Evolutionary conservation across 2,329 filamentous ascomycete species (phyloP).

Genomic region (Talaromyces atroroseus): DNA sequence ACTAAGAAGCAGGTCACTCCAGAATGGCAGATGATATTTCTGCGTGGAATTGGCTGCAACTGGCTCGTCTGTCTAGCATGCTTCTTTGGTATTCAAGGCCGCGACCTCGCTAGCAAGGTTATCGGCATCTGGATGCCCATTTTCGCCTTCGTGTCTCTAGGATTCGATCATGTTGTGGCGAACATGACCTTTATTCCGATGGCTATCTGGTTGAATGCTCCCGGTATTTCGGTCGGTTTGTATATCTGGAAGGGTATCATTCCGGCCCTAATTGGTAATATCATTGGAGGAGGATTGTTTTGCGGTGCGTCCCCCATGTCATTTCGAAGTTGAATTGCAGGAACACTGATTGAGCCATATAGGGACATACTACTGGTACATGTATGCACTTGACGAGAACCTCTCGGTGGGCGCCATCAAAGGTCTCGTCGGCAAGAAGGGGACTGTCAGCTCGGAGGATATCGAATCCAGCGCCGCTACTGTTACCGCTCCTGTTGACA

Average conservation of each 20-base stretch:
- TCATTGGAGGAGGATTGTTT: slow-evolving; percentile 14
- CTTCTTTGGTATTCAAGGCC: slow-evolving; percentile 16
- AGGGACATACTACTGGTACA: slow-evolving; percentile 14
- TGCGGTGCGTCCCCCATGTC: slow-evolving; percentile 4
- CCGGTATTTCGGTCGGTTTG: slow-evolving; percentile 36
- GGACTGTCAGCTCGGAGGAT: neutral
- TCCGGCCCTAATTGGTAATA: slow-evolving; percentile 18
- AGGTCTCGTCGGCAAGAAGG: neutral
- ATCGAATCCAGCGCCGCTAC: slow-evolving; percentile 5
- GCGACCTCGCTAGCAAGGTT: slow-evolving; percentile 21
- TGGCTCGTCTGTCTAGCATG: slow-evolving; percentile 21
- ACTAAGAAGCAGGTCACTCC: slow-evolving; percentile 15
- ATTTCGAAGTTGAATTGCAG: no score
- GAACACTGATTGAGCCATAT: no score
- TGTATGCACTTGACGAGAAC: slow-evolving; percentile 11
- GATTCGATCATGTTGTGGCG: slow-evolving; percentile 23
- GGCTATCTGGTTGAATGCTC: slow-evolving; percentile 23
- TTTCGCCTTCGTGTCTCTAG: slow-evolving; percentile 20
- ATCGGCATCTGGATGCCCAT: slow-evolving; percentile 22
- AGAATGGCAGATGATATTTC: slow-evolving; percentile 19
- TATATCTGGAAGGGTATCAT: slow-evolving; percentile 46
- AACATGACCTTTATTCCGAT: slow-evolving; percentile 22
- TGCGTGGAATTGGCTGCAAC: slow-evolving; percentile 24
- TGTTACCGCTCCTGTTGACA: neutral
- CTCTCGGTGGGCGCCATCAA: slow-evolving; percentile 6